Base-by-base conservation (phyloP, 2,329 filamentous ascomycete genomes). In the Aspergillus fumigatus region DNA sequence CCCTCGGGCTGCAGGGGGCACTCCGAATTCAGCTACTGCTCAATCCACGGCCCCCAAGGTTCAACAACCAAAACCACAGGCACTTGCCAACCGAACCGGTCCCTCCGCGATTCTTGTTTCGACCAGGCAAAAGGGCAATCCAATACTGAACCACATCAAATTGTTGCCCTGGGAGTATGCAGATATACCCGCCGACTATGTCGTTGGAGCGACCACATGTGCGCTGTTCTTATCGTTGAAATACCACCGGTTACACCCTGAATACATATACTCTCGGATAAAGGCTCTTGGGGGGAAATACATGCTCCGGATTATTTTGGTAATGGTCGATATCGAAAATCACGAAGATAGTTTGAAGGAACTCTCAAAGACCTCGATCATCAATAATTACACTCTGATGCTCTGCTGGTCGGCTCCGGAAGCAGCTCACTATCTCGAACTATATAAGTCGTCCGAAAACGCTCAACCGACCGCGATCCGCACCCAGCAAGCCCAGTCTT, bases 201-300 rank as follows among this genome's bases (percentile, higher is more conserved):
- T 93, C 8, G 80, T 97, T 50, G 93, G 94, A 0, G 71, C 84
- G 45, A 96, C 92, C 0, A 96, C 92, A 6, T 96, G 93, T 68
- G 92, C 90, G 0, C 81, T 99, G 4, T 99, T 97, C 70, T 79
- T 99, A 45, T 95, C 90, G 50, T 83, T 99, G 54, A 99, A 97
- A 74, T 99, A 99, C 74, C 94, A 99, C 74, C 90, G 93, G 27
- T 82, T 99, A 52, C 94, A 99, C 70, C 94, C 94, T 0, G 94
- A 99, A 75, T 99, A 99, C 78, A 91, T 99, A 67, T 97, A 97
- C 78, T 92, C 88, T 25, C 88, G 94, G 56, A 95, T 99, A 64
- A 88, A 89, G 52, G 85, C 87, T 50, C 80, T 99, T 4, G 89
- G 89, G 52, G 90, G 89, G 51, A 90, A 89, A 75, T 97, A 95